Evolutionary conservation across 2,329 filamentous ascomycete genomes (phyloP).

Genomic region (Stylonectria norvegica): DNA sequence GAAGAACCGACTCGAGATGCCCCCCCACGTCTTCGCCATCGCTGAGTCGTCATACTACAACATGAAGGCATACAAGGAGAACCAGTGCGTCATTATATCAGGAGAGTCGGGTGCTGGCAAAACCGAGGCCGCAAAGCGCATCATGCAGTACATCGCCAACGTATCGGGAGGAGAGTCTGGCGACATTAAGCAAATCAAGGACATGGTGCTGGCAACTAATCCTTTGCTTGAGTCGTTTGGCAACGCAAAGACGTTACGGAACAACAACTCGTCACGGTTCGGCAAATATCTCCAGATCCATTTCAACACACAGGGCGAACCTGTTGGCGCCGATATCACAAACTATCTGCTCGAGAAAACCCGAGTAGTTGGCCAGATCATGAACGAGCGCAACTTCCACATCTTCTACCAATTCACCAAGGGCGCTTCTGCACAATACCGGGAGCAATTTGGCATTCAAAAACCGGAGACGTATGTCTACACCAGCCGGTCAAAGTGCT

Average conservation of each 20-base stretch:
- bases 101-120: slow-evolving; percentile 98
- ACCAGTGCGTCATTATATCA: slow-evolving; percentile 99
- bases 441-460: slow-evolving; percentile 85
- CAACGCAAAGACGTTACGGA: slow-evolving; percentile 95
- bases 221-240: slow-evolving; percentile 95
- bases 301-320: slow-evolving; percentile 88
- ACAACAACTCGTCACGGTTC: slow-evolving; percentile 98
- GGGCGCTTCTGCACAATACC: slow-evolving; percentile 80
- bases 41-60: slow-evolving; percentile 97
- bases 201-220: slow-evolving; percentile 99
- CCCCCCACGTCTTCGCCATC: slow-evolving; percentile 95
- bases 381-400: slow-evolving; percentile 96
- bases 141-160: slow-evolving; percentile 99
- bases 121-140: slow-evolving; percentile 95
- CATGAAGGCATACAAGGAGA: slow-evolving; percentile 99
- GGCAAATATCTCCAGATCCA: slow-evolving; percentile 98
- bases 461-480: slow-evolving; percentile 91
- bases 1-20: slow-evolving; percentile 93
- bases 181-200: slow-evolving; percentile 94
- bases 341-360: slow-evolving; percentile 97
- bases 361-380: slow-evolving; percentile 90
- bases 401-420: slow-evolving; percentile 99
- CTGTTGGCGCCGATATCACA: slow-evolving; percentile 93
- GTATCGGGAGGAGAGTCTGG: slow-evolving; percentile 83
- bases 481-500: slow-evolving; percentile 90